Evolutionary conservation across 1,284 basidiomycete species (phyloP).

Genomic region (Papiliotrema nemorosa): DNA sequence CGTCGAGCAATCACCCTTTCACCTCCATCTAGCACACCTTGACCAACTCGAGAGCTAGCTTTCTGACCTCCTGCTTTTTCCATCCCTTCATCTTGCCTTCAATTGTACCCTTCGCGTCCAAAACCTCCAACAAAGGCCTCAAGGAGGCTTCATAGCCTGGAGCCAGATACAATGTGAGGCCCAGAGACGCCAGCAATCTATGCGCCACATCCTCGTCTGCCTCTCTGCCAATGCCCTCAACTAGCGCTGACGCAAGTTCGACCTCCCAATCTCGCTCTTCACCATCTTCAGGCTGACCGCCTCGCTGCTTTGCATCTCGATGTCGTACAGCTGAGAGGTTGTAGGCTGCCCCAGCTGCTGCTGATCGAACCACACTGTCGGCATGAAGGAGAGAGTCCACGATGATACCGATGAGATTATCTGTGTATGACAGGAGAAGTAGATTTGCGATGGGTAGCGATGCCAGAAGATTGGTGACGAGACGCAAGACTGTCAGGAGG

Average conservation of each 20-base stretch:
- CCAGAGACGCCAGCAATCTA: slow-evolving; percentile 70
- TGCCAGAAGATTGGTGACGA: slow-evolving; percentile 71
- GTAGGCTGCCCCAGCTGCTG: slow-evolving; percentile 76
- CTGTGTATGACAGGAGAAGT: slow-evolving; percentile 51
- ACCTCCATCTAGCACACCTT: slow-evolving; percentile 39
- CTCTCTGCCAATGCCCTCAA: slow-evolving; percentile 70
- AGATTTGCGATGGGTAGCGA: slow-evolving; percentile 56
- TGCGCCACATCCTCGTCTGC: slow-evolving; percentile 75
- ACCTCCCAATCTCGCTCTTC: slow-evolving; percentile 75
- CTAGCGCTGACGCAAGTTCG: slow-evolving; percentile 71
- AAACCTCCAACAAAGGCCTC: slow-evolving; percentile 65
- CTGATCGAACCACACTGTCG: slow-evolving; percentile 66
- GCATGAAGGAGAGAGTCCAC: slow-evolving; percentile 65
- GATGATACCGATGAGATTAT: slow-evolving; percentile 55
- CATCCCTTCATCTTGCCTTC: slow-evolving; percentile 57
- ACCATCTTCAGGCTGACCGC: slow-evolving; percentile 50
- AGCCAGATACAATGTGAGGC: slow-evolving; percentile 65
- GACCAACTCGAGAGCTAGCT: slow-evolving; percentile 64
- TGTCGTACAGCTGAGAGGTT: slow-evolving; percentile 68
- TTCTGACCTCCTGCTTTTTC: slow-evolving; percentile 58
- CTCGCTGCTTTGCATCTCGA: slow-evolving; percentile 33
- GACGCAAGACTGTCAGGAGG: slow-evolving; percentile 65
- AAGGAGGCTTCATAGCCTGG: slow-evolving; percentile 56
- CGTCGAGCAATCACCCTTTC: no score
- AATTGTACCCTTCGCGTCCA: slow-evolving; percentile 59